Evolutionary conservation across 768 basidiomycete genomes (phyloP).

Genomic region (Strobilomyces confusus): DNA sequence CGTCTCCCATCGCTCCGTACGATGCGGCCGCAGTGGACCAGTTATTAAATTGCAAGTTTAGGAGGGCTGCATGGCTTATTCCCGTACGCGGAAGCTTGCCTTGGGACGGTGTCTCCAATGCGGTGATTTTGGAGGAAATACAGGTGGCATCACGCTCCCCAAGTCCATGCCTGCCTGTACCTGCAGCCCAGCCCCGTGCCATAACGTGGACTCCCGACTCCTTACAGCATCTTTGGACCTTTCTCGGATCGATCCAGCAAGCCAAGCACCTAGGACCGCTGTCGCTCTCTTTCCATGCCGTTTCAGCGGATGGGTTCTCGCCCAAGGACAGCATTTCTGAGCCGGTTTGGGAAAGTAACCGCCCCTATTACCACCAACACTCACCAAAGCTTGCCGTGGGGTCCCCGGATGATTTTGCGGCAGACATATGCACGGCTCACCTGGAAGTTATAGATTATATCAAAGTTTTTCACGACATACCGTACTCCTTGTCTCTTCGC

Average conservation of each 20-base stretch:
- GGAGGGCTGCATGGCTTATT: constrained; percentile 53
- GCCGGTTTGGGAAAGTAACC: constrained; percentile 24
- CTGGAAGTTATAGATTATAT: constrained; percentile 44
- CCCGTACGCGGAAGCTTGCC: constrained; percentile 52
- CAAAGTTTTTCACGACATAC: constrained; percentile 57
- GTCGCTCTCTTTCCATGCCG: constrained; percentile 46
- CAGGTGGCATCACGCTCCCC: constrained; percentile 15
- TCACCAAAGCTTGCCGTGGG: constrained; percentile 9
- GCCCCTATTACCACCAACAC: constrained; percentile 18
- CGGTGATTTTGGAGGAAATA: constrained; percentile 34
- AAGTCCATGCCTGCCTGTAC: constrained; percentile 17
- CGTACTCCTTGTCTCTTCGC: constrained; percentile 45
- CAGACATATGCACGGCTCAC: constrained; percentile 16
- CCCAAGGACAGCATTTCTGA: constrained; percentile 14
- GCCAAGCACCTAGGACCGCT: constrained; percentile 40
- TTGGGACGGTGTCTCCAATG: constrained; percentile 44
- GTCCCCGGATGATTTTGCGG: constrained; percentile 7
- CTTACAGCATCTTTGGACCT: constrained; percentile 47
- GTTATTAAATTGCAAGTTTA: constrained; percentile 29
- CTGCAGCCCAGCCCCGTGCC: constrained; percentile 14
- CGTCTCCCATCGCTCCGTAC: constrained; percentile 36
- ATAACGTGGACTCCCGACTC: constrained; percentile 47
- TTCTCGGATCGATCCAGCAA: constrained; percentile 39
- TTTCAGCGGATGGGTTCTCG: constrained; percentile 15
- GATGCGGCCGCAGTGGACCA: constrained; percentile 29